Evolutionary conservation across 192 early-diverging fungal species (phyloP).

Genomic region (Jimgerdemannia lactiflua): DNA sequence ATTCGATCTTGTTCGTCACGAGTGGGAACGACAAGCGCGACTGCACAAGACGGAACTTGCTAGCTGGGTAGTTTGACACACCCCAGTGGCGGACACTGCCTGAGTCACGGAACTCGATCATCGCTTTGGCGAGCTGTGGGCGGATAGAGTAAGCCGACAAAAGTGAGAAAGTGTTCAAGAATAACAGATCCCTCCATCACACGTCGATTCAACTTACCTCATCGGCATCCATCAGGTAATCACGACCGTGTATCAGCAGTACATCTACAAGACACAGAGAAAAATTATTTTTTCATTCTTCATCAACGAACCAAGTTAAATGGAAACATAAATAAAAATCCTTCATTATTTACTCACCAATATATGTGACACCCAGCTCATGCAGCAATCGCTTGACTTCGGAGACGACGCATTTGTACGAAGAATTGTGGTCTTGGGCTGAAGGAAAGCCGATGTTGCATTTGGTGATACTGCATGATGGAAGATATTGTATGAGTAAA

Average conservation of each 20-base stretch:
- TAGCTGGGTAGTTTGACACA: slow-evolving; percentile 19
- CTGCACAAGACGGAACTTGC: slow-evolving; percentile 36
- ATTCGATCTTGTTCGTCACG: slow-evolving; percentile 45
- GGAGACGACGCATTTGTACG: too few species aligned
- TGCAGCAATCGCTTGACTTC: too few species aligned
- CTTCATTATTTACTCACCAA: not conserved
- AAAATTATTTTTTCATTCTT: not conserved
- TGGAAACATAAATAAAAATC: slow-evolving; percentile 4
- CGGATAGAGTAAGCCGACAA: too few species aligned
- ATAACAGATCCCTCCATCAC: too few species aligned
- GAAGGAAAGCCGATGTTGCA: not conserved
- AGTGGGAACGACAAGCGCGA: slow-evolving; percentile 32
- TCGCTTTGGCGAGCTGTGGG: slow-evolving; percentile 15
- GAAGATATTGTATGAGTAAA: slow-evolving; percentile 1
- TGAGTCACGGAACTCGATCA: slow-evolving; percentile 17
- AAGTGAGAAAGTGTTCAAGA: too few species aligned
- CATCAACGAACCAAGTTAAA: too few species aligned
- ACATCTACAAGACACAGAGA: slow-evolving; percentile 5
- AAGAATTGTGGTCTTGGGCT: too few species aligned
- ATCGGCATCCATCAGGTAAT: slow-evolving; percentile 17
- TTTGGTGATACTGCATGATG: slow-evolving; percentile 10
- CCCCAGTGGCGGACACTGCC: slow-evolving; percentile 33
- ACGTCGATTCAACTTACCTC: not conserved
- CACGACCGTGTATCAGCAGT: slow-evolving; percentile 8
- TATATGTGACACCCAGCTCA: too few species aligned